These are phyloP conservation scores for Stagonosporopsis chrysanthemi DNA, from an alignment of 2,329 filamentous ascomycete species.

Conservation along the genomic window DNA sequence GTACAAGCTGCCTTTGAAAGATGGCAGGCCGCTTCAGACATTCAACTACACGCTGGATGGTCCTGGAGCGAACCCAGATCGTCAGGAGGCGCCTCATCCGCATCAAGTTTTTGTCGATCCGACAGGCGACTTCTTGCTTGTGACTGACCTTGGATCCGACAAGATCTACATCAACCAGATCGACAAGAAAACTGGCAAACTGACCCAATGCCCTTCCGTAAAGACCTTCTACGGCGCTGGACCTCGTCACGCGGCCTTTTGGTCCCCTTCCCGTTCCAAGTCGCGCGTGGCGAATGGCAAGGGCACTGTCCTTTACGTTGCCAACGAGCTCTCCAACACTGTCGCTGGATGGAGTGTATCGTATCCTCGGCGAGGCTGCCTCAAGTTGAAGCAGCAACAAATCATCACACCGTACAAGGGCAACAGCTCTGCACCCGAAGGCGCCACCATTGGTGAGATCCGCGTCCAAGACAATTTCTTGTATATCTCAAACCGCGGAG, in stretches of 20 bases:
- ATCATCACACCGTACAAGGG: slow-evolving; percentile 45
- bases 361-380: slow-evolving; percentile 43
- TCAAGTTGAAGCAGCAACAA: slow-evolving; percentile 42
- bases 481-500: slow-evolving; percentile 48
- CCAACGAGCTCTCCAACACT: slow-evolving; percentile 46
- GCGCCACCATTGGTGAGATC: slow-evolving; percentile 46
- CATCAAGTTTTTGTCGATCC: slow-evolving; percentile 62
- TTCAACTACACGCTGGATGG: slow-evolving; percentile 41
- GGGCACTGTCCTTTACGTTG: slow-evolving; percentile 42
- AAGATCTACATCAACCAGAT: slow-evolving; percentile 63
- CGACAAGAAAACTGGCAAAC: slow-evolving; percentile 53
- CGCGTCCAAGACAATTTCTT: slow-evolving; percentile 44
- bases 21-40: slow-evolving; percentile 37
- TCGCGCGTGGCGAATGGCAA: slow-evolving; percentile 26
- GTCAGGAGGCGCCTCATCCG: slow-evolving; percentile 64
- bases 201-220: slow-evolving; percentile 57
- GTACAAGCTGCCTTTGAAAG: slow-evolving; percentile 45
- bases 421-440: slow-evolving; percentile 37
- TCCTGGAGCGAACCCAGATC: slow-evolving; percentile 55
- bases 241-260: slow-evolving; percentile 63
- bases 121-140: slow-evolving; percentile 59
- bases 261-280: slow-evolving; percentile 42
- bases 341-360: slow-evolving; percentile 43
- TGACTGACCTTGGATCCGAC: slow-evolving; percentile 64
- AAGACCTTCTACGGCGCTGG: slow-evolving; percentile 58